Percentiles rank a stretch among this genome's conserved stretches.
phyloP scores from a whole-genome alignment of 495 filamentous ascomycete genomes.

The Aspergillus bertholletiae region DNA sequence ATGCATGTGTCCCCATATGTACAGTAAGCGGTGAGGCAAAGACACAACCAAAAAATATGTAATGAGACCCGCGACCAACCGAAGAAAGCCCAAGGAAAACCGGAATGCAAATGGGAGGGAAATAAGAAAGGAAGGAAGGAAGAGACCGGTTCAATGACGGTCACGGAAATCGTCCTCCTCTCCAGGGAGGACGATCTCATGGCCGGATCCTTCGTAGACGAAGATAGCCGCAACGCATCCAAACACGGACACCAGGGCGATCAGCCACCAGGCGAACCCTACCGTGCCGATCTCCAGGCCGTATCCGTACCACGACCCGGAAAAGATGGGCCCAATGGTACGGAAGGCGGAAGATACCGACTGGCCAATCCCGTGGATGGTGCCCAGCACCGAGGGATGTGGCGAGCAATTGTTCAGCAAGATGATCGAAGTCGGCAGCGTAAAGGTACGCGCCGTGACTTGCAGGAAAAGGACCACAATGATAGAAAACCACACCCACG shows the following conservation, averaged over 20 bases:
- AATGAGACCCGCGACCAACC: not conserved
- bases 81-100: not conserved
- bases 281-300: slow-evolving; percentile 68
- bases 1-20: slow-evolving; percentile 20
- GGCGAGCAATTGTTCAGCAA: slow-evolving; percentile 82
- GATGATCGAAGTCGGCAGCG: slow-evolving; percentile 71
- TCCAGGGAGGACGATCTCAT: slow-evolving; percentile 66
- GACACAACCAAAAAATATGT: not conserved
- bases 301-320: slow-evolving; percentile 67
- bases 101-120: too few relatives aligned
- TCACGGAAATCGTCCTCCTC: slow-evolving; percentile 52
- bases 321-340: slow-evolving; percentile 70
- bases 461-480: slow-evolving; percentile 66
- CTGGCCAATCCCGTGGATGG: slow-evolving; percentile 78
- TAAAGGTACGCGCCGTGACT: slow-evolving; percentile 78
- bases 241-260: slow-evolving; percentile 59
- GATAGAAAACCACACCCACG: slow-evolving; percentile 65
- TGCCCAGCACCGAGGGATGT: slow-evolving; percentile 75
- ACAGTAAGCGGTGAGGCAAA: slow-evolving; percentile 8
- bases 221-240: slow-evolving; percentile 60
- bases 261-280: slow-evolving; percentile 74
- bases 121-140: too few relatives aligned
- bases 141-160: not conserved
- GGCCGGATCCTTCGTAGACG: slow-evolving; percentile 70
- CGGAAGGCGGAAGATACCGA: slow-evolving; percentile 66